Evolutionary conservation across 164 flowering plant genomes (phyloP), one percentile per base, ranked within the genome.

Genomic region (Sextonia rubra): DNA sequence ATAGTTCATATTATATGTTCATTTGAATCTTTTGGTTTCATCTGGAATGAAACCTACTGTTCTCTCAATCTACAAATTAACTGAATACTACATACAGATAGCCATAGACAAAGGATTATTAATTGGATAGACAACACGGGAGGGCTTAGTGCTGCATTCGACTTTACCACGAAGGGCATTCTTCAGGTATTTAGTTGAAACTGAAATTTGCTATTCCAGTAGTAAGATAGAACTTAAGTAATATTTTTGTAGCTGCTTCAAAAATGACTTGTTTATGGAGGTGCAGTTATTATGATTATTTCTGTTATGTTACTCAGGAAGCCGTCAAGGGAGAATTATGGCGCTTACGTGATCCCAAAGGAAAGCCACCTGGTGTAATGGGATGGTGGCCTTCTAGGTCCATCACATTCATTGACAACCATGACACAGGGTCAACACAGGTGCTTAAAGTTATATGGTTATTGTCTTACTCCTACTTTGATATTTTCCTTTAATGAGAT

Each of bases 341-440:
- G 98, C 96, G 97, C 72, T 79, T 94, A 75, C 91, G 92, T 72
- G 98, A 94, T 66, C 60, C 88, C 47, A 85, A 86, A 79, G 97
- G 98, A 77, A 94, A 94, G 81, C 98, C 98, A 70, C 97, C 97
- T 11, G 97, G 98, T 74, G 89, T 94, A 18, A 76, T 94, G 83
- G 98, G 98, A 72, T 92, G 92, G 98, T 94, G 98, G 97, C 88
- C 98, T 75, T 94, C 97, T 69, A 90, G 97, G 82, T 85, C 97
- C 69, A 94, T 87, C 62, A 92, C 98, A 18, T 90, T 92, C 76
- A 61, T 94, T 74, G 98, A 94, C 76, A 94, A 94, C 78, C 98
- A 94, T 80, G 98, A 94, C 61, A 94, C 98, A 4, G 98, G 98
- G 66, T 94, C 98, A 66, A 90, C 97, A 56, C 97, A 94, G 97